Percentiles rank a stretch among this genome's conserved stretches.
phyloP scores from a whole-genome alignment of 805 yeast species.

The Clavispora santaluciae region DNA sequence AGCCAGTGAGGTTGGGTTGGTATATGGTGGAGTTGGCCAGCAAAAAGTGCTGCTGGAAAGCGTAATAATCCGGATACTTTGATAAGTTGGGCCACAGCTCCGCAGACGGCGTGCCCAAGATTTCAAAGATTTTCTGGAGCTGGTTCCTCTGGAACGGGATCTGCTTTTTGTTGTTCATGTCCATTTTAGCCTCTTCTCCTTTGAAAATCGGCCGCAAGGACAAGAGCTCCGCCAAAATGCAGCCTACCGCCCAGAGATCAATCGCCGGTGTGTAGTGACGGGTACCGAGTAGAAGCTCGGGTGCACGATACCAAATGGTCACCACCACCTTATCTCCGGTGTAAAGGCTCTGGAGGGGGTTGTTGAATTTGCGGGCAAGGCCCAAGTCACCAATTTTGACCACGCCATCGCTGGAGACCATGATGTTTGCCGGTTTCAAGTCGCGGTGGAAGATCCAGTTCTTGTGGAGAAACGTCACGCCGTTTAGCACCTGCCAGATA shows the following conservation, averaged over 20 bases:
- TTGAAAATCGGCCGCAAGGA: slow-evolving; percentile 90
- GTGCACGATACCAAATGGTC: slow-evolving; percentile 95
- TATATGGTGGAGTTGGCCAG: slow-evolving; percentile 45
- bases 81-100: slow-evolving; percentile 76
- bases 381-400: slow-evolving; percentile 96
- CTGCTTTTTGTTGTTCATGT: slow-evolving; percentile 68
- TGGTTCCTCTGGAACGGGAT: slow-evolving; percentile 95
- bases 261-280: slow-evolving; percentile 90
- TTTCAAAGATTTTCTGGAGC: slow-evolving; percentile 82
- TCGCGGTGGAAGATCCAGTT: slow-evolving; percentile 97
- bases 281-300: slow-evolving; percentile 85
- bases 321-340: slow-evolving; percentile 95
- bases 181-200: slow-evolving; percentile 97
- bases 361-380: slow-evolving; percentile 79
- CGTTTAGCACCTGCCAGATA: slow-evolving; percentile 88
- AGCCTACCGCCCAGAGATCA: slow-evolving; percentile 94
- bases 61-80: slow-evolving; percentile 75
- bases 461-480: slow-evolving; percentile 86
- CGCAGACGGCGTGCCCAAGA: slow-evolving; percentile 82
- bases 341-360: slow-evolving; percentile 80
- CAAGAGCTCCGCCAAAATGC: slow-evolving; percentile 85
- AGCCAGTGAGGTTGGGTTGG: slow-evolving; percentile 67
- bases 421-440: slow-evolving; percentile 94
- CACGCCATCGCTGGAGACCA: slow-evolving; percentile 87
- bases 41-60: slow-evolving; percentile 42